These are phyloP conservation scores for Talaromyces piceae DNA, from an alignment of 2,329 filamentous ascomycete species.

Conservation along the genomic window DNA sequence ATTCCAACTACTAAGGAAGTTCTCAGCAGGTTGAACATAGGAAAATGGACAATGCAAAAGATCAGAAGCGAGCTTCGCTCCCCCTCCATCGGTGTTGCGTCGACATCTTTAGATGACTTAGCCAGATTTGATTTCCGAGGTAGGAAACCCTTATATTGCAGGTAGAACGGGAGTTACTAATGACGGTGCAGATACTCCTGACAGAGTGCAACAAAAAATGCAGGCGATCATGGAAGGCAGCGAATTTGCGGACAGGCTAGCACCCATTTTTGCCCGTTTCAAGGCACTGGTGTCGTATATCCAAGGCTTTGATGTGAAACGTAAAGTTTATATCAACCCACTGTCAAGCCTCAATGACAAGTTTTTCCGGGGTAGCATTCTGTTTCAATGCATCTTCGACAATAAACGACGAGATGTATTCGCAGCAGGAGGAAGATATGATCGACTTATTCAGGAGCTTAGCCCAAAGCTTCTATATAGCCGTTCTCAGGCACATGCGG, in stretches of 20 bases:
- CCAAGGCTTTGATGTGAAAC: slow-evolving; percentile 64
- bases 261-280: slow-evolving; percentile 64
- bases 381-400: slow-evolving; percentile 89
- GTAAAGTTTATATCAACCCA: slow-evolving; percentile 76
- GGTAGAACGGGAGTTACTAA: not conserved
- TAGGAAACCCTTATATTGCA: slow-evolving; percentile 38
- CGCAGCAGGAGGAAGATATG: slow-evolving; percentile 89
- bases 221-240: slow-evolving; percentile 48
- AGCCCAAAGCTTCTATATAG: slow-evolving; percentile 60
- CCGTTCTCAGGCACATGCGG: slow-evolving; percentile 65
- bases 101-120: slow-evolving; percentile 84
- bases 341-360: slow-evolving; percentile 84
- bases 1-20: slow-evolving; percentile 70
- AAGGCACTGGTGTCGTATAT: slow-evolving; percentile 70
- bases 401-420: slow-evolving; percentile 75
- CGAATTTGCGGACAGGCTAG: slow-evolving; percentile 44
- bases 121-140: slow-evolving; percentile 85
- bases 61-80: slow-evolving; percentile 75
- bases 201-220: slow-evolving; percentile 61
- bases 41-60: slow-evolving; percentile 72
- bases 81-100: slow-evolving; percentile 72
- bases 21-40: slow-evolving; percentile 79
- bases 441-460: slow-evolving; percentile 78
- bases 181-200: slow-evolving; percentile 50
- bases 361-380: slow-evolving; percentile 76